A percentile compares a stretch with the other conserved stretches of the same genome.
phyloP scores from a whole-genome alignment of 208 protist genomes.

The Leishmania amazonensis region DNA sequence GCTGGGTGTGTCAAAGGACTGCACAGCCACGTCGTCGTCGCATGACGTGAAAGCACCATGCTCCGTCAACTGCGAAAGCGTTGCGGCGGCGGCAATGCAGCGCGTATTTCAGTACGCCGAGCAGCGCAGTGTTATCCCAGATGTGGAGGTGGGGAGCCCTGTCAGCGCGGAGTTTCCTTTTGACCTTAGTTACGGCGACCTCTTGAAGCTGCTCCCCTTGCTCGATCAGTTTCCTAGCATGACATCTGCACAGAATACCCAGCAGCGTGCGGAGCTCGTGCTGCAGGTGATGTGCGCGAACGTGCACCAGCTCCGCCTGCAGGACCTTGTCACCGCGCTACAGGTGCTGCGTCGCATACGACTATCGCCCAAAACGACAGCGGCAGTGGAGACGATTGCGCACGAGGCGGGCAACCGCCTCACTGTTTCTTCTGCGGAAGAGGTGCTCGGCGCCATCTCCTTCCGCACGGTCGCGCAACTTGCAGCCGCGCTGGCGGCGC shows the following conservation, averaged over 20 bases:
- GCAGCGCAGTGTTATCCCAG: conserved; percentile 1
- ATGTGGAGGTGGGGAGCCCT: neutral
- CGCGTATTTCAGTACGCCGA: conserved; percentile 36
- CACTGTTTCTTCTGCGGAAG: neutral
- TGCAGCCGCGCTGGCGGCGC: conserved; percentile 49
- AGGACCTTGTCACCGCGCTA: conserved; percentile 51
- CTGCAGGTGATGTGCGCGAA: conserved; percentile 18
- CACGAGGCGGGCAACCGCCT: conserved; percentile 33
- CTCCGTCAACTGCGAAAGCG: conserved; percentile 20
- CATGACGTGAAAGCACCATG: neutral
- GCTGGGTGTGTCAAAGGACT: neutral
- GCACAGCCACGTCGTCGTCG: neutral
- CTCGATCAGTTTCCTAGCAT: conserved; percentile 31
- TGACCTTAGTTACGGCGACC: conserved; percentile 19
- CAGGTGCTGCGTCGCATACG: conserved; percentile 51
- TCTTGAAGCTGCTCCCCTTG: conserved; percentile 52
- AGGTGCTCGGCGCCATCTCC: conserved; percentile 21
- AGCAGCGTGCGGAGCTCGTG: conserved; percentile 23
- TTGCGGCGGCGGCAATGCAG: conserved; percentile 22
- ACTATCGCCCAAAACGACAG: conserved; percentile 28
- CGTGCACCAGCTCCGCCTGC: conserved; percentile 15
- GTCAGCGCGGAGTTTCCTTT: conserved; percentile 18
- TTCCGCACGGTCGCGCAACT: conserved; percentile 51
- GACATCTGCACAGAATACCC: neutral
- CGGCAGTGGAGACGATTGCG: conserved; percentile 30